Percentiles rank a stretch among this genome's conserved stretches.
Conservation (phyloP, 2,329 filamentous ascomycete species). For the Colletotrichum scovillei region DNA sequence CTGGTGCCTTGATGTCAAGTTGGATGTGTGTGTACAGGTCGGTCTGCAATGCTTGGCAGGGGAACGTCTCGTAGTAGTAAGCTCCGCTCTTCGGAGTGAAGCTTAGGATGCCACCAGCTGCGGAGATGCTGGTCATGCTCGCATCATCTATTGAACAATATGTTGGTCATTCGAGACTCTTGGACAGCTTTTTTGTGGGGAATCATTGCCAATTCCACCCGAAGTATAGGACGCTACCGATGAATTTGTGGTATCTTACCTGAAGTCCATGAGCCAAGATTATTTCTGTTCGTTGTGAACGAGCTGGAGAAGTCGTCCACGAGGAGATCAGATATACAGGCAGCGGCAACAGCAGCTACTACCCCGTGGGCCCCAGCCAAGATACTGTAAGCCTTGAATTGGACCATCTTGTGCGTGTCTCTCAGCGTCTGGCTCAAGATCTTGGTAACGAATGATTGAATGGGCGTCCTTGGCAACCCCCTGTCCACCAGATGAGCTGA, state of each 20-base stretch:
- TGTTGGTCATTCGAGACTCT: constrained; percentile 18
- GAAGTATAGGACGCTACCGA: neutral
- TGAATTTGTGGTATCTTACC: constrained; percentile 40
- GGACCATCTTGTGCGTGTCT: constrained; percentile 34
- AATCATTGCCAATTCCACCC: neutral
- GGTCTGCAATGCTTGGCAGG: constrained; percentile 56
- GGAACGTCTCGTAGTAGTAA: constrained; percentile 66
- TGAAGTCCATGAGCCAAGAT: constrained; percentile 48
- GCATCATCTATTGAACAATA: constrained; percentile 55
- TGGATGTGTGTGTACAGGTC: constrained; percentile 60
- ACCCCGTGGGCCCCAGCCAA: constrained; percentile 34
- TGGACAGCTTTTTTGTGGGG: neutral
- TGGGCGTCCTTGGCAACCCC: neutral
- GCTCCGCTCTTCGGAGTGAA: constrained; percentile 60
- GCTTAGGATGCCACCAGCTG: constrained; percentile 55
- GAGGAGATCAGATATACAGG: constrained; percentile 44
- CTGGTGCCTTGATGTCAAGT: constrained; percentile 40
- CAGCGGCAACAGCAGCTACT: constrained; percentile 34
- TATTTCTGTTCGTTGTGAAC: constrained; percentile 46
- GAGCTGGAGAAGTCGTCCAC: constrained; percentile 49
- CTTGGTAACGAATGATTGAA: neutral
- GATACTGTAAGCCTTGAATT: constrained; percentile 30
- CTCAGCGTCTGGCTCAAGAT: neutral
- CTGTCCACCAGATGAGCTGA: neutral
- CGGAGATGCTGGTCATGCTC: constrained; percentile 55